Evolutionary conservation across 163 green algal species (phyloP).

Genomic region (Chlorella variabilis): DNA sequence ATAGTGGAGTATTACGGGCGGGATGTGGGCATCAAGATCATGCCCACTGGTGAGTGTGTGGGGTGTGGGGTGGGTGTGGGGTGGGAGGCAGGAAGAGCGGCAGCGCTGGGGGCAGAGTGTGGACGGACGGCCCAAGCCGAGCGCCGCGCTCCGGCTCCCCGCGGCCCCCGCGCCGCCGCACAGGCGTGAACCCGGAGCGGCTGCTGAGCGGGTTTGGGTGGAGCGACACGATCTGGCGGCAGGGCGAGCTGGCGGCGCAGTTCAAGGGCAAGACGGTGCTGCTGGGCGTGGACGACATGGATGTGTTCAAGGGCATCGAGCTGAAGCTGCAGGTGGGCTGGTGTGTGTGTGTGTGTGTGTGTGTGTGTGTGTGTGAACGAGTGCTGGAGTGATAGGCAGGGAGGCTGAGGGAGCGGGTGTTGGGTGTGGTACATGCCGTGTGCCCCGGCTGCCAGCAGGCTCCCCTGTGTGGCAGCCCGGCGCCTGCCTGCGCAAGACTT

Average conservation of each 20-base stretch:
- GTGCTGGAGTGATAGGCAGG: no score
- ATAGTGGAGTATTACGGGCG: constrained; percentile 97
- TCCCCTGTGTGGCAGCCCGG: no score
- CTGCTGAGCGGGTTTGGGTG: constrained; percentile 85
- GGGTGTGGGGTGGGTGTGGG: background rate
- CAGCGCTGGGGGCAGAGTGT: no score
- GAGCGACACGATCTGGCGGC: constrained; percentile 90
- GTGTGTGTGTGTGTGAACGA: no score
- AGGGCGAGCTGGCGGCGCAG: constrained; percentile 88
- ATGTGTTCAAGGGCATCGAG: constrained; percentile 99
- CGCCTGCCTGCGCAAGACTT: no score
- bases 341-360: background rate
- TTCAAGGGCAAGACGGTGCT: constrained; percentile 84
- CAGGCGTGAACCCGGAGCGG: constrained; percentile 82
- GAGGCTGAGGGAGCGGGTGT: no score
- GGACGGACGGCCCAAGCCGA: no score
- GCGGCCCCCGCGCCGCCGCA: background rate
- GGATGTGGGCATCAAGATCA: constrained; percentile 97
- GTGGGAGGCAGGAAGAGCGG: background rate
- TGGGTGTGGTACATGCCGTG: no score
- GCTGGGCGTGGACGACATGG: constrained; percentile 97
- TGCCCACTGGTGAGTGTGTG: constrained; percentile 80
- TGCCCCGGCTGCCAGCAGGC: no score
- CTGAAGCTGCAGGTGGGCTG: constrained; percentile 81
- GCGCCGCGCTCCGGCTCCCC: no score